Evolutionary conservation across 257 asterid species (phyloP), one percentile per base, ranked within the genome.

Genomic region (Avicennia marina): DNA sequence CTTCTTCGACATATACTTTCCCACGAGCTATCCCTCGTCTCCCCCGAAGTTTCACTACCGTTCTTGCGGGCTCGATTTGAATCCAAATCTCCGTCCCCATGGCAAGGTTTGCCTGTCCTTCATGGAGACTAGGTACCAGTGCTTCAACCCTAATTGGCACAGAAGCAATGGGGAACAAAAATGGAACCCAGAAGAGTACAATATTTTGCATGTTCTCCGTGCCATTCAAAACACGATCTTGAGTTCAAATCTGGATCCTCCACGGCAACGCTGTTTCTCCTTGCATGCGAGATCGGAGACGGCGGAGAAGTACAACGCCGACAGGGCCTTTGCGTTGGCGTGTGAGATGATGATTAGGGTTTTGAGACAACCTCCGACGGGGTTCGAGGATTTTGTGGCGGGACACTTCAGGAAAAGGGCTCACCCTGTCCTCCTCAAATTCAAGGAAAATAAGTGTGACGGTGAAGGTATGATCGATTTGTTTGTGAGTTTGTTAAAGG

Each of bases 351-450:
- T 71, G 64, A 45, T 69, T 26, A 7, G 15, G 60, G 56, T 61
- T 48, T 4, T 74, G 67, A 55, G 51, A 48, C 16, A 17, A 1
- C 65, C 78, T 15, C 74, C 72, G 1, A 19, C 0, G 29, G 72
- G 41, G 56, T 78, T 71, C 18, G 66, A 25, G 20, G 71, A 49
- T 50, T 53, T 78, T 13, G 81, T 74, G 31, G 49, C 12, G 7
- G 84, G 81, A 11, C 60, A 74, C 59, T 78, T 71, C 33, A 50
- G 81, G 71, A 67, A 43, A 61, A 68, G 53, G 49, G 70, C 72
- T 43, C 79, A 78, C 62, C 49, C 41, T 1, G 17, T 74, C 57
- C 52, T 78, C 62, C 42, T 58, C 31, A 62, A 36, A 38, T 66
- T 71, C 43, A 62, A 56, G 61, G 67, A 68, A 24, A 52, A 63